Evolutionary conservation across 306 rosid species (phyloP).

Genomic region (Cucumis hystrix): DNA sequence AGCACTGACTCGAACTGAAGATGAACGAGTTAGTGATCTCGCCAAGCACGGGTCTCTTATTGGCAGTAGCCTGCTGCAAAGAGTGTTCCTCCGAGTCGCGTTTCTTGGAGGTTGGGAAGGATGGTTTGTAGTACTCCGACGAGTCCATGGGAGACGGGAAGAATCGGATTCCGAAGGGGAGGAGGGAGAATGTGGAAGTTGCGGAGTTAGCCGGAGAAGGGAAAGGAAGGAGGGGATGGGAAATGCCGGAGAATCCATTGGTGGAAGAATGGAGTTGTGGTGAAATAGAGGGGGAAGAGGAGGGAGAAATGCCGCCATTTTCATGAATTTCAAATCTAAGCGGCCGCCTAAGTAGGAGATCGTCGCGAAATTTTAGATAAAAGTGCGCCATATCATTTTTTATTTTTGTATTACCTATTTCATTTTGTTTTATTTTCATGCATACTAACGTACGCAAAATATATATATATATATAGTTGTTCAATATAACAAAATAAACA

Average conservation of each 20-base stretch:
- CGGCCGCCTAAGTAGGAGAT: neutral
- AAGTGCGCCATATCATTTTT: neutral
- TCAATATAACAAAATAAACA: too few relatives aligned
- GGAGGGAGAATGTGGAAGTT: neutral
- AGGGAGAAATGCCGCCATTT: conserved; percentile 10
- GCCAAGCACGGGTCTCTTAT: conserved; percentile 20
- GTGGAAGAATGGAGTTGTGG: neutral
- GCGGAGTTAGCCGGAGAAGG: neutral
- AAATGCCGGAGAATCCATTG: neutral
- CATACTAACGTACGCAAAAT: too few relatives aligned
- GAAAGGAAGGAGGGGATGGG: neutral
- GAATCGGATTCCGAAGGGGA: neutral
- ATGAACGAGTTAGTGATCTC: conserved; percentile 20
- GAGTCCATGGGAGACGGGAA: neutral
- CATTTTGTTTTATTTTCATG: too few relatives aligned
- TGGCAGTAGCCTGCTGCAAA: conserved; percentile 9
- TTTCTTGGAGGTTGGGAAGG: neutral
- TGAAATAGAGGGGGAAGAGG: neutral
- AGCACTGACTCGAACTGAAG: neutral
- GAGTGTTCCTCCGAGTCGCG: neutral
- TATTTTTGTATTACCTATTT: too few relatives aligned
- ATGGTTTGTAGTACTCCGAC: neutral
- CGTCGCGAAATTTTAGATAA: neutral
- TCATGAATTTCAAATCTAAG: conserved; percentile 2
- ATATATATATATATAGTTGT: too few relatives aligned